Conservation (phyloP, 495 filamentous ascomycete genomes). For the Apiosordaria backusii region DNA sequence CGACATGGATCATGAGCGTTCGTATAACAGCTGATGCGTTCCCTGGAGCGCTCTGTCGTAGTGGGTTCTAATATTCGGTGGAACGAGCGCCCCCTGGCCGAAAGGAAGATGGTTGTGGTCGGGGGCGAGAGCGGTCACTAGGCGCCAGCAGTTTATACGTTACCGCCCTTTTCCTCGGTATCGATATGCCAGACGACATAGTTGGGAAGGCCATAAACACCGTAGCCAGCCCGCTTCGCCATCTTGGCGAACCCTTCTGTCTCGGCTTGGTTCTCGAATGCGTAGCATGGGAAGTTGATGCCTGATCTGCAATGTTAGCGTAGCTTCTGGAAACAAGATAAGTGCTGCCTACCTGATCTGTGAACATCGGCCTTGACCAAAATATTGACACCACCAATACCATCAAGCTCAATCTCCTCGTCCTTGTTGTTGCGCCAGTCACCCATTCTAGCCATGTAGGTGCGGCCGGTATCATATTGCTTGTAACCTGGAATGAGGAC, state of each 20-base stretch:
- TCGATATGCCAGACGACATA: constrained; percentile 99
- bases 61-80: background rate
- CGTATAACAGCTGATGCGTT: constrained; percentile 7
- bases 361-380: constrained; percentile 97
- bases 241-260: constrained; percentile 98
- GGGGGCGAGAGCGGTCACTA: background rate
- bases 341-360: no score
- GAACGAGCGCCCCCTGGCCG: background rate
- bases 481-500: constrained; percentile 65
- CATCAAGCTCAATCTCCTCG: constrained; percentile 85
- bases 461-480: constrained; percentile 84
- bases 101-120: constrained; percentile 6
- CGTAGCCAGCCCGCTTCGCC: constrained; percentile 94
- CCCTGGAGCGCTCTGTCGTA: constrained; percentile 6
- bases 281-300: constrained; percentile 95
- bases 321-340: no score
- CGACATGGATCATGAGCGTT: constrained; percentile 6
- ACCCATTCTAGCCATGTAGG: constrained; percentile 81
- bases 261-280: constrained; percentile 98
- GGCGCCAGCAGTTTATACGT: constrained; percentile 42
- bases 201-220: constrained; percentile 89
- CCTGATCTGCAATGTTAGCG: no score
- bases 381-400: constrained; percentile 95
- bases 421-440: constrained; percentile 90
- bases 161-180: constrained; percentile 94